Evolutionary conservation across 768 basidiomycete genomes (phyloP).

Genomic region (Suillus luteus): DNA sequence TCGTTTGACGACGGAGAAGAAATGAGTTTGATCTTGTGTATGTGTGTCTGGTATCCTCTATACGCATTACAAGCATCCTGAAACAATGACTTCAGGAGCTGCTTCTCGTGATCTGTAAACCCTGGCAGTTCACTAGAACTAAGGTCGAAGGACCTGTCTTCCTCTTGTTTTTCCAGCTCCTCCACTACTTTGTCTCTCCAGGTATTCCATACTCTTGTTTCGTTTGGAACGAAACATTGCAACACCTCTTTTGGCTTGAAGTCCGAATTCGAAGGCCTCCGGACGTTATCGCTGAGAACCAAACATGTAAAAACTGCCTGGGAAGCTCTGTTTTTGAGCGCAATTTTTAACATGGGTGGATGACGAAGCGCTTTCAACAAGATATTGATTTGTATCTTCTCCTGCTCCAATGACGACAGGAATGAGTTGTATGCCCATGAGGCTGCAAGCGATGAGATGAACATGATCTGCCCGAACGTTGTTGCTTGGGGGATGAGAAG

Average conservation of each 20-base stretch:
- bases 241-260: slow-evolving; percentile 14
- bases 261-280: slow-evolving; percentile 5
- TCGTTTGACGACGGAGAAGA: background rate
- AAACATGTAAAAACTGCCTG: slow-evolving; percentile 29
- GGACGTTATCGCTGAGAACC: slow-evolving; percentile 17
- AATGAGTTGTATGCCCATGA: slow-evolving; percentile 40
- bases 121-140: background rate
- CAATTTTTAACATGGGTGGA: slow-evolving; percentile 23
- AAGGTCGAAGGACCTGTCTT: background rate
- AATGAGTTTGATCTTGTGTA: background rate
- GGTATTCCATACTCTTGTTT: slow-evolving; percentile 29
- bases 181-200: slow-evolving; percentile 28
- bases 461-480: slow-evolving; percentile 40
- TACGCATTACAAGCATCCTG: slow-evolving; percentile 5
- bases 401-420: slow-evolving; percentile 39
- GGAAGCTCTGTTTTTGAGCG: slow-evolving; percentile 13
- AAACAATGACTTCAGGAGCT: background rate
- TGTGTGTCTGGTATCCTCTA: background rate
- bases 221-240: slow-evolving; percentile 26
- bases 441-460: slow-evolving; percentile 31
- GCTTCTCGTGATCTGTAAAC: background rate
- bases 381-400: slow-evolving; percentile 28
- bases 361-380: slow-evolving; percentile 18
- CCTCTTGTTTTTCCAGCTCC: slow-evolving; percentile 20
- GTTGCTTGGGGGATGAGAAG: slow-evolving; percentile 37